These are phyloP conservation scores for Mycena belliarum DNA, from an alignment of 768 basidiomycete genomes.

Conservation along the genomic window DNA sequence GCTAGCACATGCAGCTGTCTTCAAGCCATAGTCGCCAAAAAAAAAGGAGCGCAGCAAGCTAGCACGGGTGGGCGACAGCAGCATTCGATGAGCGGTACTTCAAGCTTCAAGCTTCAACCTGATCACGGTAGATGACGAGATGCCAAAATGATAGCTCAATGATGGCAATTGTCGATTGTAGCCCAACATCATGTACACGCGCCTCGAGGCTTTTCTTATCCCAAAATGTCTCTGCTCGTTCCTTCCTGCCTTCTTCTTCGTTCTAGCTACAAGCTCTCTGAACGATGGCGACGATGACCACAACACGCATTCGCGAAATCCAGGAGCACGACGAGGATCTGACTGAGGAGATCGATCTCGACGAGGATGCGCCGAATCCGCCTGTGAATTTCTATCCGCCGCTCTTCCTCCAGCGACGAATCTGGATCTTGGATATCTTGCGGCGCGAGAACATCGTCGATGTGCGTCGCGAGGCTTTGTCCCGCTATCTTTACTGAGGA, in stretches of 20 bases:
- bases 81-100: too few species aligned
- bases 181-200: background rate
- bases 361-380: slow-evolving; percentile 35
- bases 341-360: slow-evolving; percentile 18
- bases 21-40: too few species aligned
- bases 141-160: too few species aligned
- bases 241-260: background rate
- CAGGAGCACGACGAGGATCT: slow-evolving; percentile 18
- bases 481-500: slow-evolving; percentile 4
- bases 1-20: too few species aligned
- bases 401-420: slow-evolving; percentile 64
- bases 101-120: too few species aligned
- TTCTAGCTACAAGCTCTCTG: too few species aligned
- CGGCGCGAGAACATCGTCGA: slow-evolving; percentile 56
- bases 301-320: slow-evolving; percentile 14
- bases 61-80: too few species aligned
- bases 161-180: too few species aligned
- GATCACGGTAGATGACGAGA: too few species aligned
- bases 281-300: background rate
- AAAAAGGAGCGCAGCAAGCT: too few species aligned
- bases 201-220: slow-evolving; percentile 8
- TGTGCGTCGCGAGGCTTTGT: slow-evolving; percentile 35
- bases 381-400: slow-evolving; percentile 69
- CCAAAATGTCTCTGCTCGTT: background rate
- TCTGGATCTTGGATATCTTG: slow-evolving; percentile 69